A percentile compares a stretch with the other conserved stretches of the same genome.
Evolutionary conservation across 2,329 filamentous ascomycete genomes (phyloP).

Genomic region (Penicillium decumbens): DNA sequence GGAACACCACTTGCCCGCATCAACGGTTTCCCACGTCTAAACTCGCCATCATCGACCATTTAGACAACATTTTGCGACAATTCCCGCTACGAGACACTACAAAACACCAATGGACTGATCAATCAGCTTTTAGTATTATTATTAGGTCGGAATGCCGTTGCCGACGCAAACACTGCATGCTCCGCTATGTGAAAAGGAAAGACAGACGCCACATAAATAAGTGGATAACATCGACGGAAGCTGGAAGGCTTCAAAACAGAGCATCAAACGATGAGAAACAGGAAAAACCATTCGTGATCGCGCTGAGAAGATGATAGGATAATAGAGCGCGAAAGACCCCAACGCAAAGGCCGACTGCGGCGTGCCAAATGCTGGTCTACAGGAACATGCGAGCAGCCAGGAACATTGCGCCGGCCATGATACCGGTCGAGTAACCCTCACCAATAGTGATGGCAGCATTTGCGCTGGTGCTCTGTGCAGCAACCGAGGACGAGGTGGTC

Average conservation of each 20-base stretch:
- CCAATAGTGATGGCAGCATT: conserved; percentile 46
- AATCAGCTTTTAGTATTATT: neutral
- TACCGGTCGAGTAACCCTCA: conserved; percentile 48
- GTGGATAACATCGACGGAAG: conserved; percentile 14
- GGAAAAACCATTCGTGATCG: conserved; percentile 9
- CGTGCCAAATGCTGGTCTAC: conserved; percentile 36
- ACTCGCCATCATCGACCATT: neutral
- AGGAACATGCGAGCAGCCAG: conserved; percentile 56
- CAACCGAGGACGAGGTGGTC: conserved; percentile 28
- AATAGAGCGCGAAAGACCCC: neutral
- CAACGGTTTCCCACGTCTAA: neutral
- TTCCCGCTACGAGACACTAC: neutral
- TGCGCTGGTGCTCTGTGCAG: conserved; percentile 27
- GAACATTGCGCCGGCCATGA: conserved; percentile 52
- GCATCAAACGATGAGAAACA: conserved; percentile 12
- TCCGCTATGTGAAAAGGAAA: conserved; percentile 16
- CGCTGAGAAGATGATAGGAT: conserved; percentile 18
- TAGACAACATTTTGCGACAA: neutral
- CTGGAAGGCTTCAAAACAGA: conserved; percentile 12
- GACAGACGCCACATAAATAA: conserved; percentile 20
- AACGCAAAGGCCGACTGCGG: conserved; percentile 5
- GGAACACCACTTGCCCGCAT: conserved; percentile 16
- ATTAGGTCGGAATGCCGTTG: neutral
- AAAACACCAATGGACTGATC: neutral
- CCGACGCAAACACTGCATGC: conserved; percentile 4